Evolutionary conservation across 805 yeast species (phyloP).

Genomic region (Pachysolen tannophilus): DNA sequence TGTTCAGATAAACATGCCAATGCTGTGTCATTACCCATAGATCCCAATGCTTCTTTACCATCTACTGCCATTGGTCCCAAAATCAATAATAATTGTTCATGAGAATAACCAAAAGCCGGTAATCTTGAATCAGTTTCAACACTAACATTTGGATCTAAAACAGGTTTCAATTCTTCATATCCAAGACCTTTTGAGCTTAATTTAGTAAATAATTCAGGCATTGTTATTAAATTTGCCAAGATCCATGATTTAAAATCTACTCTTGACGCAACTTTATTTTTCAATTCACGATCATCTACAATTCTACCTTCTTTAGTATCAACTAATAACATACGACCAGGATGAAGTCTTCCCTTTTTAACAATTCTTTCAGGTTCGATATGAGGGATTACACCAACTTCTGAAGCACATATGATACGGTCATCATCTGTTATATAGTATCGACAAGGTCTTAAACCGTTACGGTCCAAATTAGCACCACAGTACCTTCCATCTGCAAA

Average conservation of each 20-base stretch:
- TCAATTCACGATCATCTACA: slow-evolving; percentile 89
- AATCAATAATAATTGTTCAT: slow-evolving; percentile 78
- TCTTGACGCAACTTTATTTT: slow-evolving; percentile 67
- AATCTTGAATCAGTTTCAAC: slow-evolving; percentile 80
- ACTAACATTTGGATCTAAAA: slow-evolving; percentile 25
- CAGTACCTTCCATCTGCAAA: slow-evolving; percentile 97
- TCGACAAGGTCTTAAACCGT: slow-evolving; percentile 97
- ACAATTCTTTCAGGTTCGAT: slow-evolving; percentile 75
- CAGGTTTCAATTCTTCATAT: slow-evolving; percentile 16
- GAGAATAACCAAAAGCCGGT: slow-evolving; percentile 86
- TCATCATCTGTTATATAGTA: slow-evolving; percentile 93
- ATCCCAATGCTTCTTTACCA: slow-evolving; percentile 93
- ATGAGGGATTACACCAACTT: slow-evolving; percentile 86
- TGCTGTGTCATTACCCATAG: slow-evolving; percentile 98
- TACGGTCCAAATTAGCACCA: slow-evolving; percentile 97
- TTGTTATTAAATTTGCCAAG: slow-evolving; percentile 73
- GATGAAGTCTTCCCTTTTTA: slow-evolving; percentile 89
- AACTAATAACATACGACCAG: slow-evolving; percentile 92
- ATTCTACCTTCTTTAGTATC: slow-evolving; percentile 90
- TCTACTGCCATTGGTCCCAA: slow-evolving; percentile 89
- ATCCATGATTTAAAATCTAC: slow-evolving; percentile 94
- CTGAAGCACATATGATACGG: slow-evolving; percentile 95
- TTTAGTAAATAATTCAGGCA: slow-evolving; percentile 66
- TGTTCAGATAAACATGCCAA: slow-evolving; percentile 91
- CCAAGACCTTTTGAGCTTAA: slow-evolving; percentile 34